phyloP scores from a whole-genome alignment of 768 basidiomycete genomes.

The Tylopilus vinaceipallidus region DNA sequence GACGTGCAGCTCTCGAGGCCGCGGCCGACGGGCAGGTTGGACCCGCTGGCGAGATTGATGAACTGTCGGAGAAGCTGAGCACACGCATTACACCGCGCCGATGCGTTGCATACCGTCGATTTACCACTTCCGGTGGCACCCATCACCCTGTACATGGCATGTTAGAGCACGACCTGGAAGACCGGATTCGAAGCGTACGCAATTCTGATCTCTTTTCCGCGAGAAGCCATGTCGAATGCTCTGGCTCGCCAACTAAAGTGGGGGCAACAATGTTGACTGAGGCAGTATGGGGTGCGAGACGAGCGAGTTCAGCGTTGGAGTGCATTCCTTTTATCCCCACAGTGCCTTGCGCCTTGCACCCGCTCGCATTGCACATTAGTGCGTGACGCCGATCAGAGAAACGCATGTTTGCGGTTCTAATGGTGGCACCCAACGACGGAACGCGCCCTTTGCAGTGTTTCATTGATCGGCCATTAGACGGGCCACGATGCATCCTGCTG shows the following conservation, averaged over 20 bases:
- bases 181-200: constrained; percentile 22
- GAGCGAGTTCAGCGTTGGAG: not conserved
- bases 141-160: constrained; percentile 28
- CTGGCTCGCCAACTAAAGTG: not conserved
- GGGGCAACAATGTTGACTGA: not conserved
- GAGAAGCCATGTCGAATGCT: constrained; percentile 24
- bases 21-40: constrained; percentile 43
- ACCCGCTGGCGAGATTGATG: constrained; percentile 52
- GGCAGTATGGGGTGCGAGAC: not conserved
- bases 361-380: constrained; percentile 17
- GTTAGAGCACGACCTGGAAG: not conserved
- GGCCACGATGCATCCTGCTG: constrained; percentile 29
- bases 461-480: constrained; percentile 26
- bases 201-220: constrained; percentile 32
- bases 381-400: constrained; percentile 2
- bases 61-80: no score
- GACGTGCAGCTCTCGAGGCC: constrained; percentile 52
- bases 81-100: no score
- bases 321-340: constrained; percentile 19
- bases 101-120: constrained; percentile 30
- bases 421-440: constrained; percentile 14
- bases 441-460: constrained; percentile 21
- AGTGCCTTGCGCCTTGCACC: constrained; percentile 6
- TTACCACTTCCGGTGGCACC: constrained; percentile 37
- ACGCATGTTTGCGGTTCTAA: constrained; percentile 14